These are phyloP conservation scores for Ogataea thermomethanolica DNA, from an alignment of 805 yeast genomes.

Conservation along the genomic window DNA sequence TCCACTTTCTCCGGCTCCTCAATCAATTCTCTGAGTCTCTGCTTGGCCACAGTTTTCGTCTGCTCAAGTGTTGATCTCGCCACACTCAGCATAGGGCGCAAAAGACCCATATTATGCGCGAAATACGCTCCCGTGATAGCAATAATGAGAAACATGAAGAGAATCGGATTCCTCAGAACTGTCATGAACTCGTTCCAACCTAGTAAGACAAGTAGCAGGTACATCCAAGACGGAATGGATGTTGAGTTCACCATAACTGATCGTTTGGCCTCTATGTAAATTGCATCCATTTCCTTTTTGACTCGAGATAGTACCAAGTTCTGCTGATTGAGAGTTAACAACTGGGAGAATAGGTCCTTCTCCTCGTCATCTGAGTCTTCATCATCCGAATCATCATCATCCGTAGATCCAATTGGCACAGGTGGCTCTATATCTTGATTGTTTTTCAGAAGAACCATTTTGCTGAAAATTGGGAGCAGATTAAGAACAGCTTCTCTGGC, in stretches of 20 bases:
- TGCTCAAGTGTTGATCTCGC: constrained; percentile 56
- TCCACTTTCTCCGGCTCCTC: constrained; percentile 3
- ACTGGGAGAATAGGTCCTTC: constrained; percentile 46
- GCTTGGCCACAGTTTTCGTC: constrained; percentile 53
- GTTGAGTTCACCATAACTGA: constrained; percentile 75
- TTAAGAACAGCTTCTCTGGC: constrained; percentile 58
- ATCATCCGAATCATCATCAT: constrained; percentile 34
- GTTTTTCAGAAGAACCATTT: constrained; percentile 47
- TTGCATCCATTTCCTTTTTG: constrained; percentile 72
- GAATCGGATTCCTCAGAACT: constrained; percentile 79
- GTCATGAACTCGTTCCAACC: constrained; percentile 98
- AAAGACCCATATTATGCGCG: constrained; percentile 64
- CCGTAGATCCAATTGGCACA: constrained; percentile 40
- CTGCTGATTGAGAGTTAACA: constrained; percentile 57
- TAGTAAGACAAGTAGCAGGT: constrained; percentile 62
- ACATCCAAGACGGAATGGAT: constrained; percentile 81
- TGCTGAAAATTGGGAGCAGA: constrained; percentile 55
- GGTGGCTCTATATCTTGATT: constrained; percentile 61
- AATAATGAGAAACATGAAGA: constrained; percentile 59
- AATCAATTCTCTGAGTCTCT: constrained; percentile 55
- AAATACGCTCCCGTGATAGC: constrained; percentile 60
- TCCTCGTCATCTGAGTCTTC: constrained; percentile 32
- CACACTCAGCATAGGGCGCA: constrained; percentile 70
- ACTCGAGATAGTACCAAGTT: constrained; percentile 54
- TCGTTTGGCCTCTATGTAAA: constrained; percentile 83